Percentiles rank a stretch among this genome's conserved stretches.
phyloP scores from a whole-genome alignment of 75 land plant genomes.

The Isoetes taiwanensis region DNA sequence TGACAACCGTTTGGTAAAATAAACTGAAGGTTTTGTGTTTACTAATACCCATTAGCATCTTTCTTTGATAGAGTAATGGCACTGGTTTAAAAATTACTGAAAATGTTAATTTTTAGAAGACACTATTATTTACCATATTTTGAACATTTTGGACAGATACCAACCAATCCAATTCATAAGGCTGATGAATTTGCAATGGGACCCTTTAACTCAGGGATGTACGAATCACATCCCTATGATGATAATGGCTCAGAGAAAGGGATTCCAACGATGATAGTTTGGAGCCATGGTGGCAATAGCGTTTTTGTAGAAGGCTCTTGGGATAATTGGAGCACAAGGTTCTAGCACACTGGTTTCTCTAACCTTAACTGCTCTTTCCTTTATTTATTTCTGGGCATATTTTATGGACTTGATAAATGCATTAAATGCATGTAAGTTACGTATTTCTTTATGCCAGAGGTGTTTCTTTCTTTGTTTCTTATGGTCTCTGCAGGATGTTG shows the following conservation, averaged over 20 bases:
- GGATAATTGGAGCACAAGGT: constrained; percentile 12
- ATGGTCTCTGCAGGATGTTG: neutral
- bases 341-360: neutral
- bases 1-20: too few species aligned
- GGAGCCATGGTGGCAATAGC: constrained; percentile 8
- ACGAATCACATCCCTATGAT: neutral
- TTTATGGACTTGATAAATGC: neutral
- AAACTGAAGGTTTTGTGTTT: too few species aligned
- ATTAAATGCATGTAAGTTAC: neutral
- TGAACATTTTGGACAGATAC: neutral
- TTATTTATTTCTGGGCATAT: neutral
- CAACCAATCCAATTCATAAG: neutral
- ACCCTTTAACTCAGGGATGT: neutral
- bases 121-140: neutral
- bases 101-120: too few species aligned
- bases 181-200: neutral
- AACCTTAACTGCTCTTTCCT: neutral
- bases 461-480: neutral
- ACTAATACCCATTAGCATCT: too few species aligned
- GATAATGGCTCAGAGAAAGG: neutral
- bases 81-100: too few species aligned
- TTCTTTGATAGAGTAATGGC: too few species aligned
- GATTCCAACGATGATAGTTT: constrained; percentile 7
- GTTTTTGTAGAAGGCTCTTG: constrained; percentile 13
- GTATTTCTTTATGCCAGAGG: neutral